A percentile compares a stretch with the other conserved stretches of the same genome.
phyloP scores from a whole-genome alignment of 1,139 yeast genomes.

The Candida mesenterica region DNA sequence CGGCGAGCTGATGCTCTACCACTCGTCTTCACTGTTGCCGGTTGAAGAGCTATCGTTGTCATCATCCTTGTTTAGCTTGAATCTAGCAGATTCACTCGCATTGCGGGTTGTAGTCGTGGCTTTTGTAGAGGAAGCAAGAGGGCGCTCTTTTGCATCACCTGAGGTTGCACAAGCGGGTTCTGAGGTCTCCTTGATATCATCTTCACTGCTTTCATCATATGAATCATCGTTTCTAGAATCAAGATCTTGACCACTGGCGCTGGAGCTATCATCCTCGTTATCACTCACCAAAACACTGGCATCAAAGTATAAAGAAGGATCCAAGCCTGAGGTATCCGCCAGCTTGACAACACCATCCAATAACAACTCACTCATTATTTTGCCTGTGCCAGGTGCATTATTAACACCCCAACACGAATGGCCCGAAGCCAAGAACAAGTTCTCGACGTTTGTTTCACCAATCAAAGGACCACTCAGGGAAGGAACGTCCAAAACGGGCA shows the following conservation, averaged over 20 bases:
- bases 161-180: too few species aligned
- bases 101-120: too few species aligned
- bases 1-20: slow-evolving; percentile 1
- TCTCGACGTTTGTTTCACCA: slow-evolving; percentile 86
- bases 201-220: background rate
- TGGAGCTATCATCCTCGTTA: slow-evolving; percentile 12
- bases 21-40: slow-evolving; percentile 8
- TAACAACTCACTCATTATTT: slow-evolving; percentile 81
- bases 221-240: background rate
- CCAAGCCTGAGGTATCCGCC: slow-evolving; percentile 77
- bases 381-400: slow-evolving; percentile 96
- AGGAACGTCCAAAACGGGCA: slow-evolving; percentile 92
- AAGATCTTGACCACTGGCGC: background rate
- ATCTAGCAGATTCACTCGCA: too few species aligned
- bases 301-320: slow-evolving; percentile 84
- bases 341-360: slow-evolving; percentile 80
- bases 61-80: too few species aligned
- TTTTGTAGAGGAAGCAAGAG: too few species aligned
- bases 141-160: too few species aligned
- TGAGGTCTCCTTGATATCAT: background rate
- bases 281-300: slow-evolving; percentile 53
- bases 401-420: slow-evolving; percentile 99
- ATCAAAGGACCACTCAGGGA: slow-evolving; percentile 90
- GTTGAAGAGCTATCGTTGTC: slow-evolving; percentile 6
- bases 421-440: slow-evolving; percentile 81